These are phyloP conservation scores for Beta vulgaris DNA, from an alignment of 148 eudicot genomes.

Conservation along the genomic window DNA sequence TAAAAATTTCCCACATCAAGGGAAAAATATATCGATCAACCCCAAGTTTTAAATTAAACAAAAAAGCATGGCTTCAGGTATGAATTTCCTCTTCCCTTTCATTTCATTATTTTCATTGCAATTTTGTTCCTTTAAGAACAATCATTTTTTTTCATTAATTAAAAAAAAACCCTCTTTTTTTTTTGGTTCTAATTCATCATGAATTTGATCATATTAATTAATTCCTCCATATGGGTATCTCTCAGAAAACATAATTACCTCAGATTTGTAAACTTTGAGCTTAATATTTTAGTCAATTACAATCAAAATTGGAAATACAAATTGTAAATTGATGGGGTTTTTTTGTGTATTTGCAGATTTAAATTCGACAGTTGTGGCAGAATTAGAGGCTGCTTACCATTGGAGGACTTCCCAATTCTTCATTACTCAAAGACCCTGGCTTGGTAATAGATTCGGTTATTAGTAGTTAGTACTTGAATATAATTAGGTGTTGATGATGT, in stretches of 20 bases:
- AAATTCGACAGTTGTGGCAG: constrained; percentile 47
- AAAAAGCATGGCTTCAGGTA: not conserved
- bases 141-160: not conserved
- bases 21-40: not conserved
- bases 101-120: not conserved
- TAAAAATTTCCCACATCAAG: not conserved
- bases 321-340: not conserved
- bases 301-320: not conserved
- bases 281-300: not conserved
- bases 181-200: not conserved
- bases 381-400: constrained; percentile 74
- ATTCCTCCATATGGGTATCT: constrained; percentile 20
- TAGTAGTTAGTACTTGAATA: too few relatives aligned
- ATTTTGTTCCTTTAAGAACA: not conserved
- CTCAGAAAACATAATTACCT: not conserved
- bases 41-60: too few relatives aligned
- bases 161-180: not conserved
- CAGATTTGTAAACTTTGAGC: not conserved
- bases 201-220: constrained; percentile 2
- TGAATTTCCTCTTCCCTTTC: not conserved
- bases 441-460: too few relatives aligned
- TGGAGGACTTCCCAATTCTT: constrained; percentile 66
- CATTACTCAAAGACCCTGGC: constrained; percentile 85
- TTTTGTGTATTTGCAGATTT: constrained; percentile 39
- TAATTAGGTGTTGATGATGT: not conserved